Evolutionary conservation across 225 moss, liverwort and hornwort species (phyloP).

Genomic region (Sphagnum tenellum): DNA sequence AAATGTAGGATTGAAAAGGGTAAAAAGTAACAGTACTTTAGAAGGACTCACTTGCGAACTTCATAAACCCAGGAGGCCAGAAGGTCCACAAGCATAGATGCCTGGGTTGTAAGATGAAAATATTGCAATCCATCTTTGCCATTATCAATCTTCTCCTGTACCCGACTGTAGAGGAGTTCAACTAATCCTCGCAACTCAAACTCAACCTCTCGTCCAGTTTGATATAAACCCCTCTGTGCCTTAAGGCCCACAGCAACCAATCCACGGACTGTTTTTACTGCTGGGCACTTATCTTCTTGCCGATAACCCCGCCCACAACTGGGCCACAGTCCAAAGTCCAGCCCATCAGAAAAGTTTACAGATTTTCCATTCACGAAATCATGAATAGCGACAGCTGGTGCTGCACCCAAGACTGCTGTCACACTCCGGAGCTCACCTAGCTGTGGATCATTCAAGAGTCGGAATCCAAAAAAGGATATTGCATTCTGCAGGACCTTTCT

Average conservation of each 20-base stretch:
- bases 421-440: conserved; percentile 58
- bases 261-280: conserved; percentile 45
- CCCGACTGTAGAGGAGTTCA: conserved; percentile 43
- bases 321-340: conserved; percentile 33
- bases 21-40: too few relatives aligned
- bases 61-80: conserved; percentile 63
- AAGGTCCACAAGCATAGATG: conserved; percentile 59
- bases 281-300: conserved; percentile 27
- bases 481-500: conserved; percentile 56
- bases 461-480: conserved; percentile 57
- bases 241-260: conserved; percentile 61
- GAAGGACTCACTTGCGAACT: conserved; percentile 48
- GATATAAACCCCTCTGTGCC: conserved; percentile 58
- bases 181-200: conserved; percentile 44
- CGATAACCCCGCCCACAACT: conserved; percentile 13
- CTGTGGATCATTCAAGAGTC: conserved; percentile 54
- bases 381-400: conserved; percentile 38
- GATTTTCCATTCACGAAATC: conserved; percentile 12
- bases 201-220: conserved; percentile 53
- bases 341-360: conserved; percentile 37
- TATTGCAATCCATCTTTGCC: conserved; percentile 53
- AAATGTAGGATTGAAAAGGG: too few relatives aligned
- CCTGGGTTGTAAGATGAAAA: conserved; percentile 57
- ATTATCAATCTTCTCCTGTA: conserved; percentile 46
- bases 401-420: conserved; percentile 48